Percentiles rank a stretch among this genome's conserved stretches.
Conservation (phyloP, 2,329 filamentous ascomycete species). For the Trichoderma endophyticum region DNA sequence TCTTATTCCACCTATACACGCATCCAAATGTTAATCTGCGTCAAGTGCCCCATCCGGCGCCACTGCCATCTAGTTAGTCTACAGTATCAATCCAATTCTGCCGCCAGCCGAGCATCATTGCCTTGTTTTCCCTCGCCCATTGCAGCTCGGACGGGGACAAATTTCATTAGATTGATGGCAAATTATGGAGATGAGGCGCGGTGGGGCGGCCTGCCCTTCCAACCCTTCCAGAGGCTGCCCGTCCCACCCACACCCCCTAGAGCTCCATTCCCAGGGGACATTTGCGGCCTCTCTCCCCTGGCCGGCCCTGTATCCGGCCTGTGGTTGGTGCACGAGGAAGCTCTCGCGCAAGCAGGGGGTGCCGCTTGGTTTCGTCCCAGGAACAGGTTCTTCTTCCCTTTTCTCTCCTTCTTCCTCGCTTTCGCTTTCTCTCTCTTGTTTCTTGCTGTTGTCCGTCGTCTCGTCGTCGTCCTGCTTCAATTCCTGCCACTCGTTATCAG, state of each 20-base stretch:
- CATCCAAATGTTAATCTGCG: not conserved
- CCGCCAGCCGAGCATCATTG: not conserved
- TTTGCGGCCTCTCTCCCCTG: constrained; percentile 15
- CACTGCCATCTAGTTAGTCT: not conserved
- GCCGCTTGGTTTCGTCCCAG: constrained; percentile 19
- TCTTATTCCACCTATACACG: not conserved
- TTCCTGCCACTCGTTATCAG: constrained; percentile 40
- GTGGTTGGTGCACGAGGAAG: constrained; percentile 15
- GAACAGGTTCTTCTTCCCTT: constrained; percentile 25
- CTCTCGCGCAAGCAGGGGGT: constrained; percentile 16
- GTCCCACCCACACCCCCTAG: constrained; percentile 15
- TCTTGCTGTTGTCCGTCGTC: constrained; percentile 20
- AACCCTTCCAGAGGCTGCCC: not conserved
- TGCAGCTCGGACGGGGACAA: not conserved
- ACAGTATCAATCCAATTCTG: not conserved
- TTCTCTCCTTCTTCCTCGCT: constrained; percentile 13
- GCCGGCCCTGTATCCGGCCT: constrained; percentile 6
- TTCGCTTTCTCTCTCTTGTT: constrained; percentile 20
- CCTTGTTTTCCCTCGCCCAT: not conserved
- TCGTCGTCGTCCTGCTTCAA: constrained; percentile 27
- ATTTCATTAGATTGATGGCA: constrained; percentile 1
- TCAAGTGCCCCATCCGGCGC: not conserved
- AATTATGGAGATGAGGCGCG: constrained; percentile 14
- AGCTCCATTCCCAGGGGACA: constrained; percentile 17
- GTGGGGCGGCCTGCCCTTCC: constrained; percentile 11